Conservation (phyloP, 441 rosid genomes). For the Adansonia madagascariensis region DNA sequence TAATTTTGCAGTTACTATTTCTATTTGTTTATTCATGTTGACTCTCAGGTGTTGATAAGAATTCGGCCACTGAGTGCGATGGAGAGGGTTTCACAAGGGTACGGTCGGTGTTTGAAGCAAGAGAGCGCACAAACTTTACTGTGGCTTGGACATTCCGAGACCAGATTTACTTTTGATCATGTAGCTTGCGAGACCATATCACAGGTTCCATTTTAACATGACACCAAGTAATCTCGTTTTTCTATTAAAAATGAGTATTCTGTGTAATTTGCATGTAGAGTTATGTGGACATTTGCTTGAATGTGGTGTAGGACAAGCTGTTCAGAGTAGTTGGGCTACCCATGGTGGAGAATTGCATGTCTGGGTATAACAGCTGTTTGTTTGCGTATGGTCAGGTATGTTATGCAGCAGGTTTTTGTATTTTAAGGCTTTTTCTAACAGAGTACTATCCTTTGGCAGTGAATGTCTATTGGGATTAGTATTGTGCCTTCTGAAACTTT, state of each 20-base stretch:
- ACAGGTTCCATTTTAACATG: conserved; percentile 52
- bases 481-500: conserved; percentile 17
- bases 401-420: conserved; percentile 16
- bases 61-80: conserved; percentile 65
- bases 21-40: conserved; percentile 22
- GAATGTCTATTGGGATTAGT: conserved; percentile 5
- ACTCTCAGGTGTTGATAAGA: conserved; percentile 76
- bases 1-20: background rate
- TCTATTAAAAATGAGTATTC: background rate
- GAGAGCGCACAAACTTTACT: conserved; percentile 69
- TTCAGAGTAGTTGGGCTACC: conserved; percentile 82
- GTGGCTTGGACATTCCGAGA: conserved; percentile 93
- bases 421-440: background rate
- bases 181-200: conserved; percentile 80
- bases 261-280: conserved; percentile 17
- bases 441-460: background rate
- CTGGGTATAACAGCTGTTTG: conserved; percentile 94
- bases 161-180: conserved; percentile 93
- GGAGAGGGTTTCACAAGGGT: conserved; percentile 74
- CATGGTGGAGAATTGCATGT: conserved; percentile 96
- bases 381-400: conserved; percentile 95
- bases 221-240: background rate
- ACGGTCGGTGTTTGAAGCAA: conserved; percentile 72
- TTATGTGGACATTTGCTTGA: conserved; percentile 27
- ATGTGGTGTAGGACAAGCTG: conserved; percentile 63